Evolutionary conservation across 148 eudicot species (phyloP), one percentile per base, ranked within the genome.

Genomic region (Rhododendron simsii): DNA sequence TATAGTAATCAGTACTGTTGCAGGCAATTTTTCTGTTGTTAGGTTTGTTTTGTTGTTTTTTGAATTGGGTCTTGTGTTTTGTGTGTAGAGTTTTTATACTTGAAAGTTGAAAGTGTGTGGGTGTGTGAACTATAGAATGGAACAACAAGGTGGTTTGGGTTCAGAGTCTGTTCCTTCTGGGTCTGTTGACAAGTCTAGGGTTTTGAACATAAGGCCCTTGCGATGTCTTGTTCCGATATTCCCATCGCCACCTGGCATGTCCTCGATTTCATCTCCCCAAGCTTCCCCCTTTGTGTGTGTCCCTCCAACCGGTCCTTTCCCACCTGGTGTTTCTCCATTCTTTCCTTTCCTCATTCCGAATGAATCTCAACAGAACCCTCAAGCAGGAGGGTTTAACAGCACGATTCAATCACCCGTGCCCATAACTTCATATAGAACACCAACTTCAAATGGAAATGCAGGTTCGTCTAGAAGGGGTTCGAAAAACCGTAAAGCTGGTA

Each of bases 391-490:
- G 59, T 35, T 85, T 65, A 84, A 41, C 50, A 86, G 65, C 47
- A 2, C 85, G 2, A 86, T 91, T 59, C 92, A 82, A 10, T 84
- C 92, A 55, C 92, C 98, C 4, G 94, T 92, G 23, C 98, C 99
- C 11, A 47, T 95, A 84, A 92, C 94, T 77, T 93, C 99, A 0
- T 95, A 88, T 85, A 94, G 95, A 85, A 91, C 98, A 9, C 98
- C 91, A 86, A 48, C 28, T 10, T 67, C 78, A 10, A 92, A 94
- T 84, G 98, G 95, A 61, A 90, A 86, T 76, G 86, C 89, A 1
- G 91, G 87, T 71, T 82, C 91, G 0, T 88, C 94, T 0, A 89
- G 77, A 26, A 91, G 91, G 94, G 84, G 57, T 83, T 83, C 69
- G 41, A 73, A 51, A 76, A 79, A 59, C 85, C 86, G 67, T 7